Percentiles rank a stretch among this genome's conserved stretches.
Evolutionary conservation across 768 basidiomycete species (phyloP).

Genomic region (Myochromella boudieri): DNA sequence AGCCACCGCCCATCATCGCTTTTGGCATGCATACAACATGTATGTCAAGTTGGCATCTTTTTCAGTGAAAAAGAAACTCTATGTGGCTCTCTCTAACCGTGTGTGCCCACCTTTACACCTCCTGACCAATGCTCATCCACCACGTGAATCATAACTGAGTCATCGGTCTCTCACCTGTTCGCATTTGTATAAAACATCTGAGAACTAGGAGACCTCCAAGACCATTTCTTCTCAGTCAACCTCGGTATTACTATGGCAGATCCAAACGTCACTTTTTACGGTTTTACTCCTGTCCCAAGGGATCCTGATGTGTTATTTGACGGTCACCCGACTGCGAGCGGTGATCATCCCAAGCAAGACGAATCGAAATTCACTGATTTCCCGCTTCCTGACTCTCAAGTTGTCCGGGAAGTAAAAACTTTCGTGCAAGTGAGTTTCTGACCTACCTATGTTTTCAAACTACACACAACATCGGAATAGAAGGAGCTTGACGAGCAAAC

Average conservation of each 20-base stretch:
- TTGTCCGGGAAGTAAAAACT: constrained; percentile 36
- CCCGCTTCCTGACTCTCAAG: constrained; percentile 39
- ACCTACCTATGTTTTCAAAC: background rate
- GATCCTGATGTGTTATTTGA: constrained; percentile 50
- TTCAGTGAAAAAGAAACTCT: too few species aligned
- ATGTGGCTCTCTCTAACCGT: too few species aligned
- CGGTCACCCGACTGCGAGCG: constrained; percentile 41
- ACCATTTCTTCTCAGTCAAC: background rate
- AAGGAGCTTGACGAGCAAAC: constrained; percentile 44
- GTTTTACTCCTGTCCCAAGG: constrained; percentile 47
- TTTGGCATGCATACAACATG: constrained; percentile 1
- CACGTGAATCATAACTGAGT: constrained; percentile 5
- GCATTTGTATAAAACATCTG: background rate
- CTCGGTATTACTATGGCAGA: constrained; percentile 19
- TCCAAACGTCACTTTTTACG: constrained; percentile 35
- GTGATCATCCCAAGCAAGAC: constrained; percentile 41
- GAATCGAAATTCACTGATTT: constrained; percentile 37
- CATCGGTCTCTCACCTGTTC: background rate
- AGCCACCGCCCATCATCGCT: constrained; percentile 8
- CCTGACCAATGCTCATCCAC: background rate
- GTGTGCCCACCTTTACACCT: too few species aligned
- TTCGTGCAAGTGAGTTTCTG: constrained; percentile 34
- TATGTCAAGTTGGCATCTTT: background rate
- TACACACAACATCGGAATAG: constrained; percentile 20
- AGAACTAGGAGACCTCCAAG: background rate